A percentile compares a stretch with the other conserved stretches of the same genome.
phyloP scores from a whole-genome alignment of 2,329 filamentous ascomycete species.

The Rhynchosporium agropyri region DNA sequence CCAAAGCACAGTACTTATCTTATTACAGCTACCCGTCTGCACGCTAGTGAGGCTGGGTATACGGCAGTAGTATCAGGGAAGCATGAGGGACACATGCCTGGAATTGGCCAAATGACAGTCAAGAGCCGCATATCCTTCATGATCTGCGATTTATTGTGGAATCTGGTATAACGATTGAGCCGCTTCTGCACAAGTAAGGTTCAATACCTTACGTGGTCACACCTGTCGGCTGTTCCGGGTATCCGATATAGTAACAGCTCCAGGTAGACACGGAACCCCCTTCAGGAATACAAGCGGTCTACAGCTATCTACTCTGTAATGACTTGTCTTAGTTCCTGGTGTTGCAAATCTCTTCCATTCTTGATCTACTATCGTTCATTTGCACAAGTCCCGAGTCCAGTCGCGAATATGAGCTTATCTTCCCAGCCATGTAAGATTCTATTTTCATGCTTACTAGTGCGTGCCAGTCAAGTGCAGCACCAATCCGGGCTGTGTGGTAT shows the following conservation, averaged over 20 bases:
- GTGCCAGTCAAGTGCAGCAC: neutral
- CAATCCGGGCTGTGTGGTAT: conserved; percentile 9
- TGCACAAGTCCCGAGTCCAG: neutral
- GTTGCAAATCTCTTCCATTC: neutral
- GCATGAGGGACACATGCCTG: neutral
- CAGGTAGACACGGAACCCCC: neutral
- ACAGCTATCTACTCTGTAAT: neutral
- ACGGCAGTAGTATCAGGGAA: neutral
- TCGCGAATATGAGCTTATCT: neutral
- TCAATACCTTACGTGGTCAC: neutral
- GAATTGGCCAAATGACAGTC: neutral
- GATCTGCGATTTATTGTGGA: neutral
- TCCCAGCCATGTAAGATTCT: neutral
- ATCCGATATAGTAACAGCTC: conserved; percentile 5
- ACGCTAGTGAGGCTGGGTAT: neutral
- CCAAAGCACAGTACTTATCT: neutral
- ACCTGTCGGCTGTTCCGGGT: neutral
- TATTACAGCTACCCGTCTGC: neutral
- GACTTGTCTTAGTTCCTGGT: neutral
- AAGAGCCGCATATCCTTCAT: neutral
- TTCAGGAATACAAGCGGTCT: neutral
- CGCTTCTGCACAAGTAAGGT: neutral
- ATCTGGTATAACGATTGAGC: neutral
- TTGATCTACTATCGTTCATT: neutral
- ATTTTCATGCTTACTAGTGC: conserved; percentile 5